Conservation (phyloP, 2,329 filamentous ascomycete genomes). For the Curvularia sp. region DNA sequence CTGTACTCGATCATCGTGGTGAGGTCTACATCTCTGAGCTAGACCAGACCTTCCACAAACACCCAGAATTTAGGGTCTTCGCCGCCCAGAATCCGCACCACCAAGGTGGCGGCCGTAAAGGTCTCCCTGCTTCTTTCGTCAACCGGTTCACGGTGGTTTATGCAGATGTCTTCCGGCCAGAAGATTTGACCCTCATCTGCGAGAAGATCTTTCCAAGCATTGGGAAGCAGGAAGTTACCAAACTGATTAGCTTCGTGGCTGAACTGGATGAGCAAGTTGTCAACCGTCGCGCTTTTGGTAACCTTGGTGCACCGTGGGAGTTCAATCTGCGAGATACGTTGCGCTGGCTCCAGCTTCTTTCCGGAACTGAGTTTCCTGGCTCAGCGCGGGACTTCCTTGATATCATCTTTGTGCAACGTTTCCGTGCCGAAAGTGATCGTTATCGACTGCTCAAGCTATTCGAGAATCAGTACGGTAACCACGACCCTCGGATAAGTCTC, state of each 20-base stretch:
- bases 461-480: slow-evolving; percentile 65
- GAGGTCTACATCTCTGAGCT: slow-evolving; percentile 95
- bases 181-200: slow-evolving; percentile 85
- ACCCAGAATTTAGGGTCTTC: slow-evolving; percentile 91
- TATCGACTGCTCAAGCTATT: slow-evolving; percentile 71
- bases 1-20: slow-evolving; percentile 93
- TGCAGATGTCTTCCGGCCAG: slow-evolving; percentile 83
- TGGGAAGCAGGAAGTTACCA: slow-evolving; percentile 64
- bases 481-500: slow-evolving; percentile 53
- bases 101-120: slow-evolving; percentile 94
- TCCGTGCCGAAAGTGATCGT: slow-evolving; percentile 76
- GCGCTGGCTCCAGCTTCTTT: slow-evolving; percentile 80
- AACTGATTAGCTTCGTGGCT: slow-evolving; percentile 81
- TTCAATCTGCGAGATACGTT: slow-evolving; percentile 92
- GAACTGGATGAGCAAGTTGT: slow-evolving; percentile 76
- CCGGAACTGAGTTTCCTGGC: slow-evolving; percentile 64
- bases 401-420: slow-evolving; percentile 85
- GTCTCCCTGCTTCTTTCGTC: slow-evolving; percentile 92
- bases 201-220: slow-evolving; percentile 75
- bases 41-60: slow-evolving; percentile 89
- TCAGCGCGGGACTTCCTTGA: slow-evolving; percentile 76
- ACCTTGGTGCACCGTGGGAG: slow-evolving; percentile 82
- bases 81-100: slow-evolving; percentile 98
- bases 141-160: slow-evolving; percentile 99
- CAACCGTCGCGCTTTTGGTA: slow-evolving; percentile 61